phyloP scores from a whole-genome alignment of 2,329 filamentous ascomycete species.

The Zymoseptoria pseudotritici region DNA sequence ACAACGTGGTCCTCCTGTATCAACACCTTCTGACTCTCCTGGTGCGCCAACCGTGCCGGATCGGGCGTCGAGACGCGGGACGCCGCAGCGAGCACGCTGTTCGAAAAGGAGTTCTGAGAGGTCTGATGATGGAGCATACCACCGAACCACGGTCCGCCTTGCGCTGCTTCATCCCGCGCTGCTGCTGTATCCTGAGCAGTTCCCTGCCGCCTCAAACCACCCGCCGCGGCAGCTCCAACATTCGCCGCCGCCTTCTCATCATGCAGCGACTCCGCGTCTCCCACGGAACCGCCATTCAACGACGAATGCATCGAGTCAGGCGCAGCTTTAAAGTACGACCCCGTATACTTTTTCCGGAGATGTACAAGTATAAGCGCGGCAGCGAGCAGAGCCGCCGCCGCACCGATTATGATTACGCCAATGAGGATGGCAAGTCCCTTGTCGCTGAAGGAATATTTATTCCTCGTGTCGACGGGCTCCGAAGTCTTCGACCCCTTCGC shows the following conservation, averaged over 20 bases:
- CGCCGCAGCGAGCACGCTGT: neutral
- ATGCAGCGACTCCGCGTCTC: neutral
- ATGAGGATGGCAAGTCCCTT: slow-evolving; percentile 1
- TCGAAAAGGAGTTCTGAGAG: neutral
- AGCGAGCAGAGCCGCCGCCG: slow-evolving; percentile 1
- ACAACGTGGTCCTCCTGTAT: neutral
- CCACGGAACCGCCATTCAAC: neutral
- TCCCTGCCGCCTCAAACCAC: neutral
- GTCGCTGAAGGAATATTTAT: neutral
- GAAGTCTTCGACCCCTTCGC: neutral
- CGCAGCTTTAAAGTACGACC: slow-evolving; percentile 7
- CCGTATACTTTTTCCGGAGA: slow-evolving; percentile 6
- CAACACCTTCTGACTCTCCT: neutral
- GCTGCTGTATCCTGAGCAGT: neutral
- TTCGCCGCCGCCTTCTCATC: neutral
- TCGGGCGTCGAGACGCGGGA: neutral
- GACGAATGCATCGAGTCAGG: neutral
- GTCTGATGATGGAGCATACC: neutral
- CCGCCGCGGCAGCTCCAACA: too few relatives aligned
- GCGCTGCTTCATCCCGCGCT: too few relatives aligned
- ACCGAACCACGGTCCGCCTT: neutral
- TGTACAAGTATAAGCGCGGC: neutral
- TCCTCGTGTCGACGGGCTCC: neutral
- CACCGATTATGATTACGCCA: slow-evolving; percentile 1
- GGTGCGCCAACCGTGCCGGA: neutral